phyloP scores from a whole-genome alignment of 352 stramenopile genomes.

The Globisporangium polare region DNA sequence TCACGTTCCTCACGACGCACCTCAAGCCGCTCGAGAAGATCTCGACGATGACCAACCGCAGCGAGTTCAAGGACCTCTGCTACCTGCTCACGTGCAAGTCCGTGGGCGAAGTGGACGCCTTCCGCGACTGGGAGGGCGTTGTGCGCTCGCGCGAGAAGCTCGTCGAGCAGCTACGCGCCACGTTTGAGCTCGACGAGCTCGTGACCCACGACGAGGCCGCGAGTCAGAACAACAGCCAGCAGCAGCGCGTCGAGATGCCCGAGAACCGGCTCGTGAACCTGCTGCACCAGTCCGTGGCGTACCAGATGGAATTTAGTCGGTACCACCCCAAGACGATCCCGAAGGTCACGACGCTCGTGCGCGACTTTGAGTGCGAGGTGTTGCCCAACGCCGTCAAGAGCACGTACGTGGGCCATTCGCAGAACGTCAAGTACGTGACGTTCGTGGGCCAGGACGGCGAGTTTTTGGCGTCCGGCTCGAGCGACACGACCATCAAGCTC shows the following conservation, averaged over 20 bases:
- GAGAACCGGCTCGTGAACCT: slow-evolving; percentile 78
- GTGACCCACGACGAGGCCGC: slow-evolving; percentile 41
- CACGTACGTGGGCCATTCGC: slow-evolving; percentile 79
- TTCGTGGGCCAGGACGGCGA: slow-evolving; percentile 84
- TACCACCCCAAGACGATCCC: slow-evolving; percentile 85
- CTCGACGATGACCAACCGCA: slow-evolving; percentile 58
- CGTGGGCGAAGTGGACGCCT: slow-evolving; percentile 75
- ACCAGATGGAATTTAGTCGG: slow-evolving; percentile 89
- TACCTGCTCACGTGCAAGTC: slow-evolving; percentile 89
- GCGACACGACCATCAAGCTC: slow-evolving; percentile 83
- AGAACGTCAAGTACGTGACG: slow-evolving; percentile 88
- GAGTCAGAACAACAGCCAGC: not conserved
- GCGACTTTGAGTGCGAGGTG: slow-evolving; percentile 86
- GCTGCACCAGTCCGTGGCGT: slow-evolving; percentile 82
- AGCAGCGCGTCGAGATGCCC: slow-evolving; percentile 38
- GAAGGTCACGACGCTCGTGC: slow-evolving; percentile 77
- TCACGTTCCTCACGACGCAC: slow-evolving; percentile 87
- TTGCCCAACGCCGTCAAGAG: slow-evolving; percentile 83
- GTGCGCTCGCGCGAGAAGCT: slow-evolving; percentile 78
- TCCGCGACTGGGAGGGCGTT: slow-evolving; percentile 83
- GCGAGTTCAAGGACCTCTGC: slow-evolving; percentile 87
- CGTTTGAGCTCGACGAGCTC: slow-evolving; percentile 76
- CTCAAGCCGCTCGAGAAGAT: slow-evolving; percentile 88
- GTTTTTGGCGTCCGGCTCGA: slow-evolving; percentile 80
- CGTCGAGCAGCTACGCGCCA: slow-evolving; percentile 77